These are phyloP conservation scores for Spathaspora gorwiae DNA, from an alignment of 805 yeast genomes.

Conservation along the genomic window DNA sequence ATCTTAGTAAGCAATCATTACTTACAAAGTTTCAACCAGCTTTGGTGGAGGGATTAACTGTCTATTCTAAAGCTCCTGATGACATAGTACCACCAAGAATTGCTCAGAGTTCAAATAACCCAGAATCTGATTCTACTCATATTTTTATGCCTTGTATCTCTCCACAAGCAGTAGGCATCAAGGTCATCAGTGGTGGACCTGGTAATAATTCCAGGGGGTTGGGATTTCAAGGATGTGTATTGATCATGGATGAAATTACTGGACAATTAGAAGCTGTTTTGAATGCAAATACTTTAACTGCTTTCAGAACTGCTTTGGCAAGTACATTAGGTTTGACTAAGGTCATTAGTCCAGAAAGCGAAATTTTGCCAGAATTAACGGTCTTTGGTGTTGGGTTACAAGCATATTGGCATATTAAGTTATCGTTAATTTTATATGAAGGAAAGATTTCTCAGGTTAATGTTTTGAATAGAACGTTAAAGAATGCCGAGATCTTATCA, in stretches of 20 bases:
- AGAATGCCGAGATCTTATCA: conserved; percentile 33
- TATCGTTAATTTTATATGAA: conserved; percentile 39
- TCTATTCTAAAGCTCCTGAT: conserved; percentile 40
- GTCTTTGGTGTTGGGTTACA: conserved; percentile 64
- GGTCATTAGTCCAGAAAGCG: conserved; percentile 14
- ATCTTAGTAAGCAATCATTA: conserved; percentile 22
- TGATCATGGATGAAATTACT: conserved; percentile 44
- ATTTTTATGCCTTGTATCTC: conserved; percentile 66
- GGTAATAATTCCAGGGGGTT: conserved; percentile 24
- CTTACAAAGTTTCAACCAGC: conserved; percentile 28
- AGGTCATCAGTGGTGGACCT: conserved; percentile 54
- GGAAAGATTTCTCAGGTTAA: conserved; percentile 35
- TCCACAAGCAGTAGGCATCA: conserved; percentile 49
- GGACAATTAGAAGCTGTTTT: conserved; percentile 52
- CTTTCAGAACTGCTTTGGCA: conserved; percentile 63
- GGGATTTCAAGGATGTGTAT: conserved; percentile 58
- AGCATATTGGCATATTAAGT: conserved; percentile 58
- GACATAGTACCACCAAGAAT: conserved; percentile 51
- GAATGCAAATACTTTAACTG: conserved; percentile 58
- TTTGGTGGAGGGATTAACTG: conserved; percentile 32
- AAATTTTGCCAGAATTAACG: conserved; percentile 23
- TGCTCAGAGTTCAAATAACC: conserved; percentile 35
- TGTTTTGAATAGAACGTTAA: conserved; percentile 40
- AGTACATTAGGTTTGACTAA: conserved; percentile 45
- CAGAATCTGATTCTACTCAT: conserved; percentile 40